Percentiles rank a stretch among this genome's conserved stretches.
phyloP scores from a whole-genome alignment of 2,329 filamentous ascomycete genomes.

The Exophiala alcalophila region DNA sequence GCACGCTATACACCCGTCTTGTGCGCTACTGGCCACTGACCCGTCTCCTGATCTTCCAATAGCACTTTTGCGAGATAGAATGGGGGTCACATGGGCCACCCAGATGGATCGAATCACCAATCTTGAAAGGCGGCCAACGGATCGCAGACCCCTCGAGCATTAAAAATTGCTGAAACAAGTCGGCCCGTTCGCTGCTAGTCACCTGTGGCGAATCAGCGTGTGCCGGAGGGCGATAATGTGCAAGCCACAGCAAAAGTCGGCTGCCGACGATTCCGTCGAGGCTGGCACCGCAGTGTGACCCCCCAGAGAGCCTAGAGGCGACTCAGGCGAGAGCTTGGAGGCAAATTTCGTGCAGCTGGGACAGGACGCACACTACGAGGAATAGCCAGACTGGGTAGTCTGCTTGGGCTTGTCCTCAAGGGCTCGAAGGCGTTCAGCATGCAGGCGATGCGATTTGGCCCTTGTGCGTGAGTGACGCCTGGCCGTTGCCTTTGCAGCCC shows the following conservation, averaged over 20 bases:
- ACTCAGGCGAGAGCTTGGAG: conserved; percentile 13
- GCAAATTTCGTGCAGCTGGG: conserved; percentile 18
- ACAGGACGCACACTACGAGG: conserved; percentile 5
- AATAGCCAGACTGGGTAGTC: too few species aligned
- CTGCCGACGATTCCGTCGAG: conserved; percentile 26
- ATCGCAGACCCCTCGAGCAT: conserved; percentile 14
- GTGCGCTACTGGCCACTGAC: conserved; percentile 16
- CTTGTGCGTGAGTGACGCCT: too few species aligned
- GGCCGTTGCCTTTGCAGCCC: too few species aligned
- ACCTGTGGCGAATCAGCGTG: conserved; percentile 22
- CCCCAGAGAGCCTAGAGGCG: too few species aligned
- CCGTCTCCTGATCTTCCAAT: conserved; percentile 19
- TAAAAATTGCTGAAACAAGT: conserved; percentile 18
- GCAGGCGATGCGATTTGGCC: too few species aligned
- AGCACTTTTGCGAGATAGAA: conserved; percentile 5
- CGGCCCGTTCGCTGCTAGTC: conserved; percentile 19
- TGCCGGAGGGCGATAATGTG: conserved; percentile 15
- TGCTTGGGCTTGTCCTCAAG: too few species aligned
- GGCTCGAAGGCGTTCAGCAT: too few species aligned
- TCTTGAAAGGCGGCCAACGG: conserved; percentile 18
- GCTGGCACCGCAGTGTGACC: conserved; percentile 19
- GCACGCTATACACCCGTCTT: conserved; percentile 8
- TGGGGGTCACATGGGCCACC: conserved; percentile 19
- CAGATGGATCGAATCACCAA: conserved; percentile 9
- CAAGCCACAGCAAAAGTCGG: conserved; percentile 25